A percentile compares a stretch with the other conserved stretches of the same genome.
Conservation (phyloP, 2,329 filamentous ascomycete species). For the Ophiostoma piceae region DNA sequence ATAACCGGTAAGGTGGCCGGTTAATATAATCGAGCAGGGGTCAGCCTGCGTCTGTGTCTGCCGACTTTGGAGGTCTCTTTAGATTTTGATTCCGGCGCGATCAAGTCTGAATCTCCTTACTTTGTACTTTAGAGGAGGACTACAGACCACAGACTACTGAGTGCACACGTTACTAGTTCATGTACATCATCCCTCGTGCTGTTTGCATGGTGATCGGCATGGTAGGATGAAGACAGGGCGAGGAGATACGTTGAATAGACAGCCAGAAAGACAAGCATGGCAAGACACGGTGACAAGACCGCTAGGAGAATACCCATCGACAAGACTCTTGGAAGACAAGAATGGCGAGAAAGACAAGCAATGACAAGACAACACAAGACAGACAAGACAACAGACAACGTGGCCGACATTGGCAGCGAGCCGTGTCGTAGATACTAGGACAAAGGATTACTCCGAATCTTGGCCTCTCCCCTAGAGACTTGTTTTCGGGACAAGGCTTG, state of each 20-base stretch:
- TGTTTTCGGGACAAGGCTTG: background rate
- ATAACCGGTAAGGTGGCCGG: background rate
- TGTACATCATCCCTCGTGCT: background rate
- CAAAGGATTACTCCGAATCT: background rate
- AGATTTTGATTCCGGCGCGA: too few species aligned
- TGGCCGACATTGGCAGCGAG: background rate
- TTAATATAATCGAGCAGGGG: slow-evolving; percentile 6
- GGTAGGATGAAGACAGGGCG: background rate
- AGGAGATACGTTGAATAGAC: background rate
- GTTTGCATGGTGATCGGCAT: background rate
- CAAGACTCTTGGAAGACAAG: background rate
- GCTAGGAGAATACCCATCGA: background rate
- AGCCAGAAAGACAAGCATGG: background rate
- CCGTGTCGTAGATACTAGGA: background rate
- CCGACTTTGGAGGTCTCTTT: background rate
- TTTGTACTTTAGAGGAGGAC: too few species aligned
- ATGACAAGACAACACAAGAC: background rate
- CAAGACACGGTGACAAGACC: background rate
- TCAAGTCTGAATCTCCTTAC: too few species aligned
- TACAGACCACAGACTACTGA: too few species aligned
- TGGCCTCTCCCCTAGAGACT: background rate
- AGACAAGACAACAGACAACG: background rate
- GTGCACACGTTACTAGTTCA: background rate
- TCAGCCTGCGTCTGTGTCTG: background rate
- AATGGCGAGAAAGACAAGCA: background rate